Conservation (phyloP, 1,284 basidiomycete species). For the Porogramme epimiltina region DNA sequence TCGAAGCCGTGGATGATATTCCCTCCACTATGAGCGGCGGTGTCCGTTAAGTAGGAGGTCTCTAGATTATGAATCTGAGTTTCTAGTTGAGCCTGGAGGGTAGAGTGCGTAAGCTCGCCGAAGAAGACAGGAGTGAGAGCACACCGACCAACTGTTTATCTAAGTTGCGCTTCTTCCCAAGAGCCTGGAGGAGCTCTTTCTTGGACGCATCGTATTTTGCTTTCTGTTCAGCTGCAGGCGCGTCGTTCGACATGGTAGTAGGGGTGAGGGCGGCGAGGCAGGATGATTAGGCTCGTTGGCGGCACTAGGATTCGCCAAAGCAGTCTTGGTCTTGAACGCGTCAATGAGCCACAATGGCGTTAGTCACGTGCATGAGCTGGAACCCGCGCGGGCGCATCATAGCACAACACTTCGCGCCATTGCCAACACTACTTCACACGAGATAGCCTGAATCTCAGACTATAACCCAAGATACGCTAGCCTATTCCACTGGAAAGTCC, state of each 20-base stretch:
- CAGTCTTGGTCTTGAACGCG: no score
- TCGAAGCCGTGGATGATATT: slow-evolving; percentile 86
- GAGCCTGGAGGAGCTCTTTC: slow-evolving; percentile 69
- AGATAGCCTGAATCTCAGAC: no score
- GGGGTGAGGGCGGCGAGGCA: no score
- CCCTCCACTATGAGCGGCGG: slow-evolving; percentile 70
- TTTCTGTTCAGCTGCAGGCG: slow-evolving; percentile 59
- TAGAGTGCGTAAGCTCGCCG: background rate
- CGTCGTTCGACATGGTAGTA: slow-evolving; percentile 28
- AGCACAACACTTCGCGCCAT: no score
- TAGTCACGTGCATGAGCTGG: no score
- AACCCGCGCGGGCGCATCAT: no score
- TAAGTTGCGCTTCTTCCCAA: slow-evolving; percentile 67
- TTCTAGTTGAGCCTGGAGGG: slow-evolving; percentile 66
- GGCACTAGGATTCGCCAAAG: no score
- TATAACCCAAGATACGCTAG: no score
- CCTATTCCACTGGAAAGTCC: no score
- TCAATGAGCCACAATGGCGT: no score
- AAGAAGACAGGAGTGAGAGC: background rate
- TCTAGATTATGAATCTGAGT: slow-evolving; percentile 76
- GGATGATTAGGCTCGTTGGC: no score
- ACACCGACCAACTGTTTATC: slow-evolving; percentile 68
- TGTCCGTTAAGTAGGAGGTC: slow-evolving; percentile 72
- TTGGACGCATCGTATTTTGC: slow-evolving; percentile 67
- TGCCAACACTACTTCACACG: no score